Evolutionary conservation across 371 early-diverging fungal species (phyloP), one percentile per base, ranked within the genome.

Genomic region (Circinella minor): DNA sequence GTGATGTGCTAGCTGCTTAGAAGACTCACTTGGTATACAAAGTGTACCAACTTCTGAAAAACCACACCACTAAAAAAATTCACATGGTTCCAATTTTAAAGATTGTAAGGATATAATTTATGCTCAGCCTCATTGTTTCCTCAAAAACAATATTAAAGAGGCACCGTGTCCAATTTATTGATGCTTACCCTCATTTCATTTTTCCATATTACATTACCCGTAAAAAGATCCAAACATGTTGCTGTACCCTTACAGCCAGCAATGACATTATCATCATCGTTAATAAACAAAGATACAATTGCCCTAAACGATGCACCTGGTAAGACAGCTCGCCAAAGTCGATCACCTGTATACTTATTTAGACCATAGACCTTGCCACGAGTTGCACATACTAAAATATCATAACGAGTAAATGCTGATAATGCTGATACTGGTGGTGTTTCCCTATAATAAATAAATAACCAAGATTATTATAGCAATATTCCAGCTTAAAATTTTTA

Each of bases 321-420:
- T 36, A 74, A 72, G 10, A 73, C 61, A 8, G 67, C 37, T 11
- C 79, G 65, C 81, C 81, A 81, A 11, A 78, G 51, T 4, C 75
- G 70, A 36, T 17, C 48, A 9, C 81, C 81, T 62, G 68, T 65
- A 4, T 59, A 61, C 36, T 81, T 81, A 65, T 72, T 74, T 13
- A 81, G n/a, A 20, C 74, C 79, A 71, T 78, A 81, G 15, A 78
- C 71, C 27, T 75, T 77, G 55, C 81, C 79, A 48, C 77, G 70
- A 4, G 79, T 75, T 0, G 81, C 75, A 36, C 77, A 77, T 18
- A 78, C 54, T 39, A 81, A 57, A 15, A 78, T 71, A 67, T 78
- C 77, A 39, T 77, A 55, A 4, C 77, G 71, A 5, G 55, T 47
- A 54, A 70, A 70, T 11, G 60, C 59, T 7, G 27, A 0, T 27